Base-by-base conservation (phyloP, 2,329 filamentous ascomycete species). In the Dothiorella sarmentorum region DNA sequence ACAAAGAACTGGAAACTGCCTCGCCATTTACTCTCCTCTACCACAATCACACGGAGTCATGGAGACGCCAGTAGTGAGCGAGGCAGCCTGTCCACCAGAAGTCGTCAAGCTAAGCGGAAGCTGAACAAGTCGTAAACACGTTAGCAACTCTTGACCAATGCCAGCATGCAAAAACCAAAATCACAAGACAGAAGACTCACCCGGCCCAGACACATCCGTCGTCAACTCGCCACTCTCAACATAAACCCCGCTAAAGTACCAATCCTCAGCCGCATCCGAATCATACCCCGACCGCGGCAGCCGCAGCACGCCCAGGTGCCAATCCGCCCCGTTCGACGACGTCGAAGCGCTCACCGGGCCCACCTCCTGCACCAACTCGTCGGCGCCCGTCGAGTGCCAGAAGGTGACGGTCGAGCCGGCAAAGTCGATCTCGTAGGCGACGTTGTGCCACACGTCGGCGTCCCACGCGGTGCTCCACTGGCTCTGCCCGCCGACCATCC, bases 381-480 rank as follows among this genome's bases (percentile, higher is more conserved):
- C 79, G 13, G 76, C 75, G 33, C 85, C 86, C 15, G 83, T 86
- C 0, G 85, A 88, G 71, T 89, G 85, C 82, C 85, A 90, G 73
- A 90, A 85, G 11, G 81, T 82, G 27, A 90, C 85, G 4, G 79
- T 83, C 63, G 80, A 75, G 37, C 76, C 80, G 15, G 72, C 73
- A 66, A 90, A 91, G 75, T 90, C 82, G 61, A 89, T 88, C 69
- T 85, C 86, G 67, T 89, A 90, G 47, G 86, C 87, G 65, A 89
- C 79, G 69, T 91, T 91, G 71, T 90, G 87, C 87, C 87, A 90
- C 10, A 85, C 82, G 38, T 80, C 83, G 1, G 86, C 77, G 56
- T 78, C 78, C 70, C 87, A 85, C 61, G 82, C 76, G 1, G 79
- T 78, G 65, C 80, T 82, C 86, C 86, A 90, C 65, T 88, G 75